These are phyloP conservation scores for Saccharomycopsis capsularis DNA, from an alignment of 805 yeast species.

Conservation along the genomic window DNA sequence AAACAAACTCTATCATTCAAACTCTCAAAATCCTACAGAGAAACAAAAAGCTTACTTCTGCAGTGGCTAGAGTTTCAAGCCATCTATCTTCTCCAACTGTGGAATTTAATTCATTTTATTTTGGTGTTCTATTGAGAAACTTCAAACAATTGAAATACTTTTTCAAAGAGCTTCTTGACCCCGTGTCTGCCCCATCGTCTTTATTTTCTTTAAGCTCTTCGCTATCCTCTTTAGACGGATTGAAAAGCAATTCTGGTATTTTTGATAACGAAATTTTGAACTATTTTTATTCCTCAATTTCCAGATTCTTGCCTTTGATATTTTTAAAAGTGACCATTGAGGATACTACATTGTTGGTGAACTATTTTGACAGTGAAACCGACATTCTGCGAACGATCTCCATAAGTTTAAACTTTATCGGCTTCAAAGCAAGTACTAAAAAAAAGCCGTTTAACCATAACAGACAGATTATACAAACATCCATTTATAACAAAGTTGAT, in stretches of 20 bases:
- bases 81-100: constrained; percentile 38
- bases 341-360: constrained; percentile 33
- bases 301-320: constrained; percentile 30
- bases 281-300: constrained; percentile 22
- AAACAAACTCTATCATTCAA: constrained; percentile 35
- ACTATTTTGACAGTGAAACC: constrained; percentile 27
- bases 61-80: constrained; percentile 32
- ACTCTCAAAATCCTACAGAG: constrained; percentile 24
- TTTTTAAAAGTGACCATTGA: constrained; percentile 34
- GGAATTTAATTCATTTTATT: constrained; percentile 37
- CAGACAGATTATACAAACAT: constrained; percentile 14
- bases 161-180: constrained; percentile 25
- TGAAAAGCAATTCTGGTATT: not conserved
- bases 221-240: no score
- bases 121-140: constrained; percentile 29
- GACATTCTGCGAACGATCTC: constrained; percentile 29
- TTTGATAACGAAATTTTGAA: constrained; percentile 8
- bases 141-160: constrained; percentile 21
- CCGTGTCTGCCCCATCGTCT: constrained; percentile 6
- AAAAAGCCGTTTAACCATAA: constrained; percentile 23
- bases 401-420: constrained; percentile 13
- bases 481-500: constrained; percentile 23
- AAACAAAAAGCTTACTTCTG: constrained; percentile 16
- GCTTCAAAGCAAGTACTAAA: constrained; percentile 12
- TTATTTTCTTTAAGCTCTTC: no score